Base-by-base conservation (phyloP, 1,284 basidiomycete species). In the Blastosporella zonata region DNA sequence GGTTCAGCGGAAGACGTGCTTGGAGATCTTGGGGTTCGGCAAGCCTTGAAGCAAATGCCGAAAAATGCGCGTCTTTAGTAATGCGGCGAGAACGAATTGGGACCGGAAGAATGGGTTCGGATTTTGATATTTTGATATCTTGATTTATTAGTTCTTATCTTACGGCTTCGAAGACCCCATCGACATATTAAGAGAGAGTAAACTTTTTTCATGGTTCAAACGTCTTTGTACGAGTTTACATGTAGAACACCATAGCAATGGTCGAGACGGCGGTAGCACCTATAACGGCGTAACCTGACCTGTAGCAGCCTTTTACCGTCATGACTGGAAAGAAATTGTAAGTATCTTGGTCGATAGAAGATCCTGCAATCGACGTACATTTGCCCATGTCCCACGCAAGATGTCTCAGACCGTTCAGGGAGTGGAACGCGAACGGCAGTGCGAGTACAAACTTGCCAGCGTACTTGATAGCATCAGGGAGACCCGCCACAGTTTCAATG, bases 321-420 rank as follows among this genome's bases (percentile, higher is more conserved):
- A 93, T 67, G 68, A 92, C 93, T 96, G 13, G 23, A 23, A 43
- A 20, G 43, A 28, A 36, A 7, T 3, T 22, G 20, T 37, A 12
- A 37, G 36, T 7, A 7, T 37, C 22, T 18, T 13, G 13, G 47
- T 7, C 46, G 43, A n/a, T 17, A 34, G 20, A 35, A 31, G 46
- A 13, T 5, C 17, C 20, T 36, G 50, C 21, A 43, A 43, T 39
- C 23, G 37, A 65, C 94, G 66, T 61, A 97, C 95, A 87, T 76
- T 87, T 90, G 50, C 87, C 87, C 63, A 79, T 71, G 69, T 99
- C 96, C 96, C 97, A 99, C 21, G 73, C 69, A 61, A 99, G 73
- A 77, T 99, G 96, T 43, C 96, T 81, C 44, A 98, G 54, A 4
- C 96, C 96, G 69, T 98, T 98, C 67, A 84, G 81, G 6, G 81